Conservation (phyloP, 163 green algal genomes). For the Prototheca stagnorum region DNA sequence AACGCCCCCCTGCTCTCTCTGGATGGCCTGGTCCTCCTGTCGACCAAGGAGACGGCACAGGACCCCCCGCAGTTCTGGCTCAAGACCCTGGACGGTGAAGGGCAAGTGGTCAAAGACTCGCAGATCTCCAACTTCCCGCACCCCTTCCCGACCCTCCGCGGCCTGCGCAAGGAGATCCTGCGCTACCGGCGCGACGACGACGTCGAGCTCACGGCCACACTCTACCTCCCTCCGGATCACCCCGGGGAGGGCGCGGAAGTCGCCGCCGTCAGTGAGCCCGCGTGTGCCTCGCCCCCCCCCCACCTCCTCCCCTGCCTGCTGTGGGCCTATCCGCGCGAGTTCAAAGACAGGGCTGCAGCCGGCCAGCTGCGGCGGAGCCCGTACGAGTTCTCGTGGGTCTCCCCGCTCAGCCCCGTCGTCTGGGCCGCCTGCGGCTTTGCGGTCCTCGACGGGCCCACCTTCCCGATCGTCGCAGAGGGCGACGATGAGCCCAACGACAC, state of each 20-base stretch:
- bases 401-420: conserved; percentile 56
- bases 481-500: conserved; percentile 86
- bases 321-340: conserved; percentile 42
- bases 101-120: conserved; percentile 16
- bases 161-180: conserved; percentile 59
- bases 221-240: conserved; percentile 71
- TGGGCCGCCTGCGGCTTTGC: conserved; percentile 77
- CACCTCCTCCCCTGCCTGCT: neutral
- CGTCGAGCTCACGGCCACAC: conserved; percentile 83
- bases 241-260: neutral
- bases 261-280: too few relatives aligned
- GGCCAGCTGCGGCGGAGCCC: conserved; percentile 79
- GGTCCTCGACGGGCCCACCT: conserved; percentile 71
- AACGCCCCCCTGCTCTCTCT: conserved; percentile 6
- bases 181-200: conserved; percentile 84
- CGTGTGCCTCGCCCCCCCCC: too few relatives aligned
- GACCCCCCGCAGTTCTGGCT: conserved; percentile 77
- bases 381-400: conserved; percentile 75
- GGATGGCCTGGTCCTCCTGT: conserved; percentile 41
- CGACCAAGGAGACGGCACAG: conserved; percentile 50
- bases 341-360: conserved; percentile 87
- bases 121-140: conserved; percentile 83
- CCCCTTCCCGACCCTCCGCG: conserved; percentile 64
- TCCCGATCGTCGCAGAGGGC: conserved; percentile 87
- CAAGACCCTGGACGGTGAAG: conserved; percentile 12